phyloP scores from a whole-genome alignment of 2,329 filamentous ascomycete genomes.

The Colletotrichum nymphaeae region DNA sequence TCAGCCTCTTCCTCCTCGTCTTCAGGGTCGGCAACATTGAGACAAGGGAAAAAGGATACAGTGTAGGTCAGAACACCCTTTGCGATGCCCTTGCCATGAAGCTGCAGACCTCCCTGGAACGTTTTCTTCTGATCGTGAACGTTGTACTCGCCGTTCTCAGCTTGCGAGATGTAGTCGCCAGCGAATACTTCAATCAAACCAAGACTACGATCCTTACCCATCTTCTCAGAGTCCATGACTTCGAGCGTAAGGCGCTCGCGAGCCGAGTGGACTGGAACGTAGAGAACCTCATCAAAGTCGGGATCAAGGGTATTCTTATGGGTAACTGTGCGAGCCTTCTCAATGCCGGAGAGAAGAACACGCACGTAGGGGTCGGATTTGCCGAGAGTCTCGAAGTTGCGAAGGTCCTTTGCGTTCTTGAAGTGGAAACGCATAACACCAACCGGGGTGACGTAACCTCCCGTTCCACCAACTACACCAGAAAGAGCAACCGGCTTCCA shows the following conservation, averaged over 20 bases:
- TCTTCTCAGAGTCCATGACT: constrained; percentile 95
- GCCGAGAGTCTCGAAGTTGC: constrained; percentile 94
- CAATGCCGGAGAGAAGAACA: constrained; percentile 88
- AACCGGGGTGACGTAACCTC: constrained; percentile 92
- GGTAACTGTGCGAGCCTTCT: constrained; percentile 92
- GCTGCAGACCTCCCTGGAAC: constrained; percentile 74
- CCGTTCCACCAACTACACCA: constrained; percentile 80
- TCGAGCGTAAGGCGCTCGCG: constrained; percentile 89
- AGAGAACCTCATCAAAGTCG: constrained; percentile 95
- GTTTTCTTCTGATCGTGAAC: constrained; percentile 80
- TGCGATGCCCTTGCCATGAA: constrained; percentile 77
- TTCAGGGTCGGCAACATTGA: constrained; percentile 90
- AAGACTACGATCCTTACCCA: constrained; percentile 90
- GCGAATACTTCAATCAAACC: constrained; percentile 83
- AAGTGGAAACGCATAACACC: constrained; percentile 97
- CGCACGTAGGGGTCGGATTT: constrained; percentile 97
- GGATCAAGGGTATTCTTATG: constrained; percentile 97
- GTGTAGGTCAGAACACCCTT: constrained; percentile 89
- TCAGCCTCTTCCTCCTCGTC: constrained; percentile 76
- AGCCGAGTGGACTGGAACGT: constrained; percentile 87
- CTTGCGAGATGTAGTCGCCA: constrained; percentile 82
- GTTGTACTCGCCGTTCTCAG: constrained; percentile 83
- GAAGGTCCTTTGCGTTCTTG: constrained; percentile 82
- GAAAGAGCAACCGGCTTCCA: constrained; percentile 95
- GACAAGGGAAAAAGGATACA: constrained; percentile 87